Evolutionary conservation across 1,284 basidiomycete genomes (phyloP).

Genomic region (Porodaedalea pini): DNA sequence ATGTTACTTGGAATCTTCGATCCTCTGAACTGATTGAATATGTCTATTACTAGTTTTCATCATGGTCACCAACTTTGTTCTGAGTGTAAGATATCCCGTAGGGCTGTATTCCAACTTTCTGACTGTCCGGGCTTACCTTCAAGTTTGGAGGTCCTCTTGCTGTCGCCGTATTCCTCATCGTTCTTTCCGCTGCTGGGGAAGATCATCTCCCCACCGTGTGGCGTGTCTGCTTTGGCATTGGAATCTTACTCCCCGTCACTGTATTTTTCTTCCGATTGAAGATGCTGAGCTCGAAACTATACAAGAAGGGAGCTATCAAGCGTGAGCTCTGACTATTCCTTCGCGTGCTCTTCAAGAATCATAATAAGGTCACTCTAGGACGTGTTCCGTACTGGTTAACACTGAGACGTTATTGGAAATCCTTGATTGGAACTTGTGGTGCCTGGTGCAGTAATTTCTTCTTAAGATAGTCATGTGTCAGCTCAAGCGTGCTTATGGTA

Average conservation of each 20-base stretch:
- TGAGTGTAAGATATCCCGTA: slow-evolving; percentile 37
- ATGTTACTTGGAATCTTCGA: slow-evolving; percentile 11
- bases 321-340: slow-evolving; percentile 33
- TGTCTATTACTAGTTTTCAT: slow-evolving; percentile 52
- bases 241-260: slow-evolving; percentile 61
- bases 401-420: slow-evolving; percentile 64
- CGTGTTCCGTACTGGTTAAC: slow-evolving; percentile 63
- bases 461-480: not conserved
- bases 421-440: slow-evolving; percentile 66
- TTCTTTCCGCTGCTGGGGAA: slow-evolving; percentile 62
- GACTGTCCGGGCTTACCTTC: slow-evolving; percentile 26
- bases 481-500: not conserved
- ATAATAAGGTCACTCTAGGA: slow-evolving; percentile 31
- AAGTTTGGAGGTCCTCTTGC: slow-evolving; percentile 70
- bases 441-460: slow-evolving; percentile 48
- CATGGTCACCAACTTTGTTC: slow-evolving; percentile 71
- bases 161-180: slow-evolving; percentile 68
- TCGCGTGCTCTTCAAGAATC: not conserved
- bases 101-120: slow-evolving; percentile 1
- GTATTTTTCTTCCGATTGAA: slow-evolving; percentile 72
- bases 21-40: not conserved
- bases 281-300: slow-evolving; percentile 69
- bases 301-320: slow-evolving; percentile 63
- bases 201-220: slow-evolving; percentile 68
- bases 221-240: slow-evolving; percentile 74